Evolutionary conservation across 176 grass and related monocot genomes (phyloP), one percentile per base, ranked within the genome.

Genomic region (Lolium rigidum): DNA sequence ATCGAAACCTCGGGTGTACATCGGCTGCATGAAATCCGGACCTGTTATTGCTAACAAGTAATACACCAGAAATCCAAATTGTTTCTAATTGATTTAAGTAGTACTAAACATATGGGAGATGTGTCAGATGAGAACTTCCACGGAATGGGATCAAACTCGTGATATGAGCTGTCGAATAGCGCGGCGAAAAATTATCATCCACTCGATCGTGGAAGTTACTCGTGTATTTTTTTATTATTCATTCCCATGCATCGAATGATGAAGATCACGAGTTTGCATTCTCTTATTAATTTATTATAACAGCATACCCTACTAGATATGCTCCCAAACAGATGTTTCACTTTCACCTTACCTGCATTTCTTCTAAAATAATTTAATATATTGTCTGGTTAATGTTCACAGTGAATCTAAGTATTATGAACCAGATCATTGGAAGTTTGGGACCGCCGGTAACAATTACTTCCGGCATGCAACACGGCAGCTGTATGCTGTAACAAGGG

Each of bases 11-110:
- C 88, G 80, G 16, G 86, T 86, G 46, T 95, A 95, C 74, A 95
- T 92, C 39, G 93, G 93, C 44, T 95, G 93, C 65, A 95, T 95
- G 93, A 95, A 95, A 76, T 92, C 93, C 1, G 93, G 93, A 44
- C 93, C 88, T 62, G 90, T 95, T 83, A 14, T 95, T 78, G 54
- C 88, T 70, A 86, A 90, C 68, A 86, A 90, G 93, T 95, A 89
- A 87, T 1, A 38, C 37, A 67, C 46, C 22, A 54, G 60, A 61
- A 73, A 41, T 63, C 18, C 67, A 18, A 13, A 73, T 39, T 35
- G 58, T 46, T 73, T 74, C 11, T 28, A 60, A 17, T 74, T 80
- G 44, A 49, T 63, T n/a, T 56, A 5, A 55, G 49, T 76, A 55
- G 49, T 76, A 55, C 9, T 76, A 55, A 76, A 57, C 35, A 39